Conservation (phyloP, 345 rosid species). For the Raphanus sativus region DNA sequence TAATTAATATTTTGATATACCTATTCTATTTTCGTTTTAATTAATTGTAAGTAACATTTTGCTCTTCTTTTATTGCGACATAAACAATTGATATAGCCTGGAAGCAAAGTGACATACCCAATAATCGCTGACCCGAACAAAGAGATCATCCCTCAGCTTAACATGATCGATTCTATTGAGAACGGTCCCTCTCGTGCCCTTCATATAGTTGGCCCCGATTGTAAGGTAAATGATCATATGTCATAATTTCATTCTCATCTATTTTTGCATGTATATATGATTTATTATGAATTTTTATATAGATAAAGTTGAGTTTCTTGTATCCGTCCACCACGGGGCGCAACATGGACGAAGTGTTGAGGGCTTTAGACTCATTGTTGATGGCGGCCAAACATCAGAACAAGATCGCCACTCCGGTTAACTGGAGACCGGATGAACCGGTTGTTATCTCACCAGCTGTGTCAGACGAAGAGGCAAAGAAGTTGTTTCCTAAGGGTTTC, state of each 20-base stretch:
- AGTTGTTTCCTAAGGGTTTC: constrained; percentile 64
- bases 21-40: neutral
- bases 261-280: neutral
- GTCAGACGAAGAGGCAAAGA: constrained; percentile 57
- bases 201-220: constrained; percentile 66
- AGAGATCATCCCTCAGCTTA: constrained; percentile 58
- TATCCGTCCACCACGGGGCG: constrained; percentile 71
- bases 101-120: constrained; percentile 66
- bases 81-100: constrained; percentile 38
- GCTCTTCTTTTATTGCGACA: neutral
- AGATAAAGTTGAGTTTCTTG: constrained; percentile 77
- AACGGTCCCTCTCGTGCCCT: constrained; percentile 77
- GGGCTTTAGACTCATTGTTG: constrained; percentile 72
- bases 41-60: neutral
- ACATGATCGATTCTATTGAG: constrained; percentile 79
- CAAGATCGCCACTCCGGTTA: constrained; percentile 71
- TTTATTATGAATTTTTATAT: neutral
- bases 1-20: neutral
- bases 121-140: constrained; percentile 69
- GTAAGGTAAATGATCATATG: constrained; percentile 41
- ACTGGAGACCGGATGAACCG: constrained; percentile 80
- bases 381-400: constrained; percentile 49
- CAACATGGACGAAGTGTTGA: constrained; percentile 74
- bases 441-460: constrained; percentile 64
- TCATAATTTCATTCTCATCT: neutral